Conservation (phyloP, 768 basidiomycete genomes). For the Lentinula aciculospora region DNA sequence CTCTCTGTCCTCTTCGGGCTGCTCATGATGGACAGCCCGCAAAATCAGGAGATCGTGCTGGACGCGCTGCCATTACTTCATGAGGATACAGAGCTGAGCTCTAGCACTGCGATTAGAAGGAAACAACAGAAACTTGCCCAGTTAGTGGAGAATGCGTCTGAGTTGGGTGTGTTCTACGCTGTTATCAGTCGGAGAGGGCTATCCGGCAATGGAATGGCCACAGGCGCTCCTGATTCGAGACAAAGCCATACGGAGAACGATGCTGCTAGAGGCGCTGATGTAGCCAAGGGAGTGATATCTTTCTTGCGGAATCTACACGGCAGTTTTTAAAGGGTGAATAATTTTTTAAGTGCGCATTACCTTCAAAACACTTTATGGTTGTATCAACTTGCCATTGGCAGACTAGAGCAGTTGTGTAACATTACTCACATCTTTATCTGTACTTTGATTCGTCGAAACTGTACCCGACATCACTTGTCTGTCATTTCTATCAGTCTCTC, state of each 20-base stretch:
- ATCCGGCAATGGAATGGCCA: background rate
- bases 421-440: no score
- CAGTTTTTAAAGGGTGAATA: background rate
- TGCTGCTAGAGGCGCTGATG: slow-evolving; percentile 4
- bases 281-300: slow-evolving; percentile 3
- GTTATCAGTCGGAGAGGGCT: slow-evolving; percentile 9
- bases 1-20: slow-evolving; percentile 69
- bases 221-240: background rate
- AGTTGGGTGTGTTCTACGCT: slow-evolving; percentile 44
- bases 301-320: background rate
- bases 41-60: slow-evolving; percentile 32
- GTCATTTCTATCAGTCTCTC: no score
- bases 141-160: slow-evolving; percentile 38
- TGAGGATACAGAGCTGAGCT: slow-evolving; percentile 7
- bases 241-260: background rate
- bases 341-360: background rate
- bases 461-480: no score
- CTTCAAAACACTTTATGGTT: background rate
- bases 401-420: no score
- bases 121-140: slow-evolving; percentile 21
- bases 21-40: slow-evolving; percentile 33
- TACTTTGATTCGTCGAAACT: no score
- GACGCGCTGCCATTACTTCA: slow-evolving; percentile 17
- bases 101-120: slow-evolving; percentile 10
- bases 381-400: no score